Percentiles rank a stretch among this genome's conserved stretches.
Conservation (phyloP, 1,284 basidiomycete genomes). For the Sporisorium exsertum region DNA sequence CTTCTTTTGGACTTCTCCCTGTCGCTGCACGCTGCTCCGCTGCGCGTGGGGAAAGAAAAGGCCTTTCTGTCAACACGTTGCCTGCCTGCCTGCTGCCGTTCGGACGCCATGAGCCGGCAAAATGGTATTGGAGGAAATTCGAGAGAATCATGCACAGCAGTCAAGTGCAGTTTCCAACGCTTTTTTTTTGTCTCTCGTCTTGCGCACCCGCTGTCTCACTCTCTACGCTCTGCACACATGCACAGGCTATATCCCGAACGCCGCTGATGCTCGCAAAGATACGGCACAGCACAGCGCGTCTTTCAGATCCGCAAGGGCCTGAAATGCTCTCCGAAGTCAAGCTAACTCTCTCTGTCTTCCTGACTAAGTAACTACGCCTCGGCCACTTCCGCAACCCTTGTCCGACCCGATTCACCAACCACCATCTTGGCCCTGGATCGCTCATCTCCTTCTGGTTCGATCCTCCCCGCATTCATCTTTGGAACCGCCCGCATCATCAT, state of each 20-base stretch:
- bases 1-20: background rate
- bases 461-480: background rate
- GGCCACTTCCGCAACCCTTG: background rate
- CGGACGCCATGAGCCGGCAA: background rate
- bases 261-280: background rate
- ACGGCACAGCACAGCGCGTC: constrained; percentile 6
- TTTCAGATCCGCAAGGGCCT: background rate
- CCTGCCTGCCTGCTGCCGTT: background rate
- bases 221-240: background rate
- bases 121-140: background rate
- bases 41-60: constrained; percentile 3
- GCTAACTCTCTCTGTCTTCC: background rate
- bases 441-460: background rate
- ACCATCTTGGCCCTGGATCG: background rate
- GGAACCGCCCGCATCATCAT: background rate
- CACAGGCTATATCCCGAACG: background rate
- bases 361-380: background rate
- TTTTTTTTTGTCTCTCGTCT: background rate
- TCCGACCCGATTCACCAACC: background rate
- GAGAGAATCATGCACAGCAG: background rate
- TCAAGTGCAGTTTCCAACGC: background rate
- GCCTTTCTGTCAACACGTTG: no score
- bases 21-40: background rate
- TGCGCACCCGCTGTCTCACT: background rate
- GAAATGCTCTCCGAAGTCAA: background rate